Conservation (phyloP, 345 rosid genomes). For the Sisymbrium irio region DNA sequence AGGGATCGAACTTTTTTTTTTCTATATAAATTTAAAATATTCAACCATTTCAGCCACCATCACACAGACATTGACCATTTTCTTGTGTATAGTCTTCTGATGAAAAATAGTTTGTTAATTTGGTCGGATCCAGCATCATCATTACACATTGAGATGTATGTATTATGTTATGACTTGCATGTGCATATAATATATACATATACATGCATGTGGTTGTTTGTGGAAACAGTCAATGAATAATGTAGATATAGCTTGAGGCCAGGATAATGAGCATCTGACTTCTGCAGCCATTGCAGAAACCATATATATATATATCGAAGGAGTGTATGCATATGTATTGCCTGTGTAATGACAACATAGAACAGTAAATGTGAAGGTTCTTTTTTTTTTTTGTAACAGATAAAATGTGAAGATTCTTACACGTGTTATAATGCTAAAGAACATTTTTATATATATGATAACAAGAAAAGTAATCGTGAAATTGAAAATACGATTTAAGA, state of each 20-base stretch:
- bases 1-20: not conserved
- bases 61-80: not conserved
- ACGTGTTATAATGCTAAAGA: slow-evolving; percentile 14
- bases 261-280: slow-evolving; percentile 16
- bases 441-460: not conserved
- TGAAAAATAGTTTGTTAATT: not conserved
- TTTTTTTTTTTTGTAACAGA: no score
- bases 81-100: not conserved
- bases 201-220: not conserved
- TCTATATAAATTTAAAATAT: not conserved
- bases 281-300: slow-evolving; percentile 22
- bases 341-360: not conserved
- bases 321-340: slow-evolving; percentile 5
- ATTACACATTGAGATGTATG: not conserved
- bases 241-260: not conserved
- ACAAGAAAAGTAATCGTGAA: not conserved
- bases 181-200: not conserved
- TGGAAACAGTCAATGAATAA: not conserved
- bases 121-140: not conserved
- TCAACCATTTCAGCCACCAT: not conserved
- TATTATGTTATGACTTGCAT: not conserved
- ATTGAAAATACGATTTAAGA: not conserved
- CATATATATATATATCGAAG: not conserved
- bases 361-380: slow-evolving; percentile 7
- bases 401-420: slow-evolving; percentile 9